Evolutionary conservation across 805 yeast genomes (phyloP), one percentile per base, ranked within the genome.

Genomic region (Candida nemodendra): DNA sequence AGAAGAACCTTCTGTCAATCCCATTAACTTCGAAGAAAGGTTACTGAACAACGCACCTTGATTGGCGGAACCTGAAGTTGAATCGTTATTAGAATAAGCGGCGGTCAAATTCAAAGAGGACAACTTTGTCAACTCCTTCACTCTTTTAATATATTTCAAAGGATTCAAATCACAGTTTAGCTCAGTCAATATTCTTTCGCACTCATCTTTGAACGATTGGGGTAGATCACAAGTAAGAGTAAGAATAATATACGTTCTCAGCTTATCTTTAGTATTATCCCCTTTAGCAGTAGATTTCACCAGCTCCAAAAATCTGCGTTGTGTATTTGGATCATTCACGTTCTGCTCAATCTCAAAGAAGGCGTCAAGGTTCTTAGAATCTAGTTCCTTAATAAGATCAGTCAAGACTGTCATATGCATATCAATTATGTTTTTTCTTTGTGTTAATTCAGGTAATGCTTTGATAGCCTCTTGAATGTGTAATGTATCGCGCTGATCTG

Each of bases 371-470:
- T 82, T 81, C 48, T 91, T 84, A n/a, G 83, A 80, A 53, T 91
- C 93, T 43, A 93, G 71, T 48, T 89, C 88, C 55, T 81, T 79
- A 42, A 93, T 74, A 36, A 93, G 68, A 14, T 89, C 77, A 8
- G 96, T 86, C 45, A 95, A 78, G 18, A 93, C 90, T 54, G 87
- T 89, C 96, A 93, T 91, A 65, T 93, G 99, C 81, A 87, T 85
- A 65, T 93, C 99, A 51, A 93, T 82, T 22, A 88, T 79, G 36
- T 79, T 72, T 61, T 93, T 93, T 52, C 95, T 78, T 5, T 88
- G 85, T 0, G 97, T 87, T 44, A 93, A 69, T 60, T 89, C 95
- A 3, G 99, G 99, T 40, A 93, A 72, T 23, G 88, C 89, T 34
- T 89, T 89, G 29, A 93, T 89, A 8, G 96, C 97, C 49, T 79